Conservation (phyloP, 176 grass and related monocot species). For the Oryza meridionalis region DNA sequence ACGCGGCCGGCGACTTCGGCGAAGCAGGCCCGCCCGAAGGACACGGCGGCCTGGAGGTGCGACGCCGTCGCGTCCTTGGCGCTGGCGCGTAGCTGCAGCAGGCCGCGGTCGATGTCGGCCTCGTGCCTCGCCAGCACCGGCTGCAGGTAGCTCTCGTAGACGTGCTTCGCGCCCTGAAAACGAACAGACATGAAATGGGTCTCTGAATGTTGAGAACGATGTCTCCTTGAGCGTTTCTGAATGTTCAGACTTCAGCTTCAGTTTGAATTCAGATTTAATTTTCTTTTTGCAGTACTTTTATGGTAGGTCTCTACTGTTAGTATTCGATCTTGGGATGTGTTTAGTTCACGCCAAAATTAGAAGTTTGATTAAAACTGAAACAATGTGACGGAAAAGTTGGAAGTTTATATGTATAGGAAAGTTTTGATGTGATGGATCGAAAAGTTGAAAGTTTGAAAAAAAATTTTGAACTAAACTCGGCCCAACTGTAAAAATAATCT, state of each 20-base stretch:
- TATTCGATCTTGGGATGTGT: too few species aligned
- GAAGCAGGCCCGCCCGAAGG: slow-evolving; percentile 40
- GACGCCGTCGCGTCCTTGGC: slow-evolving; percentile 43
- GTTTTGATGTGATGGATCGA: too few species aligned
- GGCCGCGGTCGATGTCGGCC: slow-evolving; percentile 59
- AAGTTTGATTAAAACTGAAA: too few species aligned
- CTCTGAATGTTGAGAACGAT: neutral
- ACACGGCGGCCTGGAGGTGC: slow-evolving; percentile 38
- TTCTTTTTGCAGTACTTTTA: too few species aligned
- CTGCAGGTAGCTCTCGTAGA: slow-evolving; percentile 61
- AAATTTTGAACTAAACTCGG: too few species aligned
- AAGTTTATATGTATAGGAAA: too few species aligned
- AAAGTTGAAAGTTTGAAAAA: too few species aligned
- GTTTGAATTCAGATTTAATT: too few species aligned
- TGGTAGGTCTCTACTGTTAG: too few species aligned
- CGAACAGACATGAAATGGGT: neutral
- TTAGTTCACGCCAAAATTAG: too few species aligned
- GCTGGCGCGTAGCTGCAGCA: slow-evolving; percentile 55
- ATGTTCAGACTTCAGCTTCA: neutral
- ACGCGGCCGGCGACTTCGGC: slow-evolving; percentile 40
- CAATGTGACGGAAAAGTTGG: too few species aligned
- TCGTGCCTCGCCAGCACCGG: slow-evolving; percentile 62
- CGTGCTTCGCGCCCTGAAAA: slow-evolving; percentile 60
- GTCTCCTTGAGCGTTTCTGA: neutral
- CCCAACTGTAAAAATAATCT: too few species aligned